A percentile compares a stretch with the other conserved stretches of the same genome.
These are phyloP conservation scores for Discostella pseudostelligera DNA, from an alignment of 108 stramenopile genomes.

Conservation along the genomic window DNA sequence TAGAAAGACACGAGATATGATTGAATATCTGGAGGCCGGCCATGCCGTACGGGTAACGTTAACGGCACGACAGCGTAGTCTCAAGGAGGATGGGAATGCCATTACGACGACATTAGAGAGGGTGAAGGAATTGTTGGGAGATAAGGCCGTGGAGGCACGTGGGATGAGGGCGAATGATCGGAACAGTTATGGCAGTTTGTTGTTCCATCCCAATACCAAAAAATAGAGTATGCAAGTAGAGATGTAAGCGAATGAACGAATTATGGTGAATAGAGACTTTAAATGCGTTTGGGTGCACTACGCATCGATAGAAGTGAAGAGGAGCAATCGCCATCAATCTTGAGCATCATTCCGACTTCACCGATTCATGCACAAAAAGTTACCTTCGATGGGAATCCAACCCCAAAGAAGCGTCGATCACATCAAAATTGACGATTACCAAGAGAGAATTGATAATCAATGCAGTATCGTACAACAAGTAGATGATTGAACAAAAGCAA, in stretches of 20 bases:
- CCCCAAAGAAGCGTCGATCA: neutral
- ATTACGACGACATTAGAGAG: constrained; percentile 54
- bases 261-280: neutral
- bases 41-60: constrained; percentile 65
- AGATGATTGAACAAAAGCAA: neutral
- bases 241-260: neutral
- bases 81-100: constrained; percentile 47
- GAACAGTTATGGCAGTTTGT: constrained; percentile 25
- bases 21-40: constrained; percentile 52
- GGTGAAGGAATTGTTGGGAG: constrained; percentile 47
- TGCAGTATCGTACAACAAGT: no score
- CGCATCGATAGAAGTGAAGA: neutral
- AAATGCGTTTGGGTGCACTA: no score
- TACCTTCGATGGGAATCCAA: neutral
- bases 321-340: no score
- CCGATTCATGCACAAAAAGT: no score
- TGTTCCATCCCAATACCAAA: constrained; percentile 35
- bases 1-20: constrained; percentile 56
- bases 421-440: no score
- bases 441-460: no score
- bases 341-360: no score
- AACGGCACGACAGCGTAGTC: constrained; percentile 40
- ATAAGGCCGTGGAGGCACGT: constrained; percentile 45
- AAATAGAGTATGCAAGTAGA: neutral
- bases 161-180: constrained; percentile 45